Evolutionary conservation across 345 rosid genomes (phyloP).

Genomic region (Euphorbia pulcherrima): DNA sequence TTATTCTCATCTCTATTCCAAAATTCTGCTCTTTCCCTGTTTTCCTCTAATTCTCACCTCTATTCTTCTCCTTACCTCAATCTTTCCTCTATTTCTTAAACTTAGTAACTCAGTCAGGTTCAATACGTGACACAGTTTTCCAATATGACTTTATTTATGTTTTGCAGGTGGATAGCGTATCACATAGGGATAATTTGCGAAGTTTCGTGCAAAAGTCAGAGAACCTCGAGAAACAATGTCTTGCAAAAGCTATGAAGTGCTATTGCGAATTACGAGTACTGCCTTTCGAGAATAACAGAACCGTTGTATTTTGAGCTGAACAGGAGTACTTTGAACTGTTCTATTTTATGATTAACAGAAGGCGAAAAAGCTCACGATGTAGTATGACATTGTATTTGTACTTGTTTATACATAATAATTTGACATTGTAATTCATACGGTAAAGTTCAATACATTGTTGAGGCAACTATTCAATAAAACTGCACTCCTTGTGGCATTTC

Average conservation of each 20-base stretch:
- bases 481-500: background rate
- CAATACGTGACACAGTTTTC: too few relatives aligned
- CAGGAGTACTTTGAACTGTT: too few relatives aligned
- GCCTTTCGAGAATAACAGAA: constrained; percentile 60
- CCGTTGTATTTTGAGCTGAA: constrained; percentile 61
- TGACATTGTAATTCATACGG: background rate
- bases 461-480: background rate
- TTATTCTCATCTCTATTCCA: too few relatives aligned
- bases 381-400: background rate
- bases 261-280: constrained; percentile 86
- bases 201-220: constrained; percentile 88
- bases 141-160: constrained; percentile 10
- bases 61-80: too few relatives aligned
- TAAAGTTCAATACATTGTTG: background rate
- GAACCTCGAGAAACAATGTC: constrained; percentile 89
- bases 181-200: constrained; percentile 74
- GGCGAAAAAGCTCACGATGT: background rate
- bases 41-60: too few relatives aligned
- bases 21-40: too few relatives aligned
- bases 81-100: too few relatives aligned
- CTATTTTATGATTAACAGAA: too few relatives aligned
- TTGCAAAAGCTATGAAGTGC: constrained; percentile 65
- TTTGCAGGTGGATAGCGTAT: constrained; percentile 91
- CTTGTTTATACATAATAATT: background rate
- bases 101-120: too few relatives aligned